Evolutionary conservation across 2,329 filamentous ascomycete genomes (phyloP).

Genomic region (Diaporthe aspalathi): DNA sequence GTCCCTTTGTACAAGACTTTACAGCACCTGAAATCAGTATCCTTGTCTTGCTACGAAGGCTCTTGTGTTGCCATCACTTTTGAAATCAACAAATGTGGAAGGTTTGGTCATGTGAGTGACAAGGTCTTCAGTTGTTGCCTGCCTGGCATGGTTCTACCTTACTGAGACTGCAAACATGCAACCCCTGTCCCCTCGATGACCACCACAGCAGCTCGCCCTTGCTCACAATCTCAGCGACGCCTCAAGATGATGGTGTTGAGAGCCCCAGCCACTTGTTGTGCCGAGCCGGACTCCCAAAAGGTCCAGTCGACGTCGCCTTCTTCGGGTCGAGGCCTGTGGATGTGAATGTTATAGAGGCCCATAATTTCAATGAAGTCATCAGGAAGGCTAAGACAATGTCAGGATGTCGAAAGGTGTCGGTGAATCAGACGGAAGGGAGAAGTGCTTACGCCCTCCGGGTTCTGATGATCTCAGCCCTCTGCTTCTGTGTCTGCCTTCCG

Average conservation of each 20-base stretch:
- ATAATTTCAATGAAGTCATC: background rate
- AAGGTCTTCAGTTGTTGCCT: too few species aligned
- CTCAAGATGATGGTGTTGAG: background rate
- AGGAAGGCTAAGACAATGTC: background rate
- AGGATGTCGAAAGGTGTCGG: background rate
- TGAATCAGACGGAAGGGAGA: background rate
- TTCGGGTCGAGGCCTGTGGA: background rate
- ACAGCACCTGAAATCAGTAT: too few species aligned
- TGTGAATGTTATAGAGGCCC: background rate
- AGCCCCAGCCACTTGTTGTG: background rate
- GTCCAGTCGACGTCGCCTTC: background rate
- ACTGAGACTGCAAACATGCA: too few species aligned
- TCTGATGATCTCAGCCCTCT: background rate
- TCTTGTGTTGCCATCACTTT: too few species aligned
- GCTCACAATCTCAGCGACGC: too few species aligned
- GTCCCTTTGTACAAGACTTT: too few species aligned
- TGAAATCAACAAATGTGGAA: too few species aligned
- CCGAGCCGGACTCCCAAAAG: background rate
- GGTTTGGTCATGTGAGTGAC: too few species aligned
- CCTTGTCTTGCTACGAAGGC: too few species aligned
- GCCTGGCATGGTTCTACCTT: too few species aligned
- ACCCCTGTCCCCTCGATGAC: too few species aligned
- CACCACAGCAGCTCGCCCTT: too few species aligned
- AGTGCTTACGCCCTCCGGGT: background rate
- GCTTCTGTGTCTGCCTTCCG: accelerated